Evolutionary conservation across 202 grass and related monocot species (phyloP).

Genomic region (Schoenoplectus triqueter): DNA sequence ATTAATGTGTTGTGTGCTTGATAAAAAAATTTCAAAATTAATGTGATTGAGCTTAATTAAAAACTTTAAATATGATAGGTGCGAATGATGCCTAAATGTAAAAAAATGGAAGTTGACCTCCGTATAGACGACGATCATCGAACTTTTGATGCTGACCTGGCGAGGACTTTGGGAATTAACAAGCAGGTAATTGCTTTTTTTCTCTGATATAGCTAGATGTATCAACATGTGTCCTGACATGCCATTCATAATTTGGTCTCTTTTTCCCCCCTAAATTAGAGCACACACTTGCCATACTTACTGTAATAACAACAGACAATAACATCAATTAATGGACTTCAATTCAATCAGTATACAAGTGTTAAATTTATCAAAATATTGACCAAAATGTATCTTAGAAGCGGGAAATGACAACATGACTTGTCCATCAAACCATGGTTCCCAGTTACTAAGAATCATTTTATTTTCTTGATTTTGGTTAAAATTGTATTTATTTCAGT

Average conservation of each 20-base stretch:
- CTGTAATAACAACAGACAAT: neutral
- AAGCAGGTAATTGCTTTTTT: constrained; percentile 56
- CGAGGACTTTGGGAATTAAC: constrained; percentile 43
- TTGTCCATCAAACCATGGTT: neutral
- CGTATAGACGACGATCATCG: constrained; percentile 54
- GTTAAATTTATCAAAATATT: neutral
- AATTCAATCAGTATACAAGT: neutral
- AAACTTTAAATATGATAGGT: constrained; percentile 52
- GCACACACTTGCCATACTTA: neutral
- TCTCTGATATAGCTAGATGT: neutral
- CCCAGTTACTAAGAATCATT: constrained; percentile 1
- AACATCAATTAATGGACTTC: neutral
- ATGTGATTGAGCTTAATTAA: neutral
- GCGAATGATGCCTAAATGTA: constrained; percentile 63
- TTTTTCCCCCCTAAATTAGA: neutral
- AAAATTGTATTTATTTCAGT: constrained; percentile 19
- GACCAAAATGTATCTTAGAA: neutral
- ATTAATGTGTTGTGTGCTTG: constrained; percentile 20
- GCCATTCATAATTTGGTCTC: constrained; percentile 17
- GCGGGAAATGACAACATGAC: neutral
- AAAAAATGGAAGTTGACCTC: constrained; percentile 82
- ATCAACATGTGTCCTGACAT: constrained; percentile 8
- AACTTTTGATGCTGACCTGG: constrained; percentile 69
- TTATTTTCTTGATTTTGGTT: constrained; percentile 11
- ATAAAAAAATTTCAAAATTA: too few relatives aligned